Base-by-base conservation (phyloP, 2,329 filamentous ascomycete genomes). In the Geosmithia flava region DNA sequence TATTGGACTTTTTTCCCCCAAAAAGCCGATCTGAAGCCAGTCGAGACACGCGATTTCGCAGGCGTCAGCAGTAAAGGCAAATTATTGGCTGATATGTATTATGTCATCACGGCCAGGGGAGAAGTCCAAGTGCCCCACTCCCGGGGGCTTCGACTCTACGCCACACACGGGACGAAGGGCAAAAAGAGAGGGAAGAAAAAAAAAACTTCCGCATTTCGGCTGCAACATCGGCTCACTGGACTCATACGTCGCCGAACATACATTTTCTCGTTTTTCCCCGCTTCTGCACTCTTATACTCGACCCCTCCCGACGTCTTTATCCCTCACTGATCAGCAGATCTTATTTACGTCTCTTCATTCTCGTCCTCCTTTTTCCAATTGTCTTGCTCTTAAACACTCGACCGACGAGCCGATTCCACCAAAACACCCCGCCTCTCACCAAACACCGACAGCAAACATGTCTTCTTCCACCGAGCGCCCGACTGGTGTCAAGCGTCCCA, bases 401-500 rank as follows among this genome's bases (percentile, higher is more conserved):
- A 27, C 23, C 4, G 23, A 27, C 23, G 23, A 27, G 23, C 8
- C 23, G 23, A 27, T 27, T 27, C n/a, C 23, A 27, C 4, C 23
- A 27, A 27, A 27, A 4, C 23, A 27, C 23, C 23, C 23, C 23
- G 23, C 23, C 8, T 27, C 23, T 27, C 23, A n/a, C n/a, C n/a
- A 27, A 27, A 27, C 23, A 27, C 23, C 23, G 8, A 27, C 23
- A 27, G 23, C 23, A 27, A 39, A 47, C 47, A 68, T 68, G 66
- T 64, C 67, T 47, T 64, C 67, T 47, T 66, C 65, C 44, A 62
- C 66, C 40, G 66, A 69, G 53, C 62, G 58, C 52, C 65, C 65
- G 48, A 57, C 62, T 51, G 67, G 67, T 52, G 61, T 67, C 20
- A 70, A 70, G 57, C 62, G 68, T 52, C 68, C 67, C 50, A 64